Evolutionary conservation across 2,329 filamentous ascomycete species (phyloP).

Genomic region (Diaporthe sp.): DNA sequence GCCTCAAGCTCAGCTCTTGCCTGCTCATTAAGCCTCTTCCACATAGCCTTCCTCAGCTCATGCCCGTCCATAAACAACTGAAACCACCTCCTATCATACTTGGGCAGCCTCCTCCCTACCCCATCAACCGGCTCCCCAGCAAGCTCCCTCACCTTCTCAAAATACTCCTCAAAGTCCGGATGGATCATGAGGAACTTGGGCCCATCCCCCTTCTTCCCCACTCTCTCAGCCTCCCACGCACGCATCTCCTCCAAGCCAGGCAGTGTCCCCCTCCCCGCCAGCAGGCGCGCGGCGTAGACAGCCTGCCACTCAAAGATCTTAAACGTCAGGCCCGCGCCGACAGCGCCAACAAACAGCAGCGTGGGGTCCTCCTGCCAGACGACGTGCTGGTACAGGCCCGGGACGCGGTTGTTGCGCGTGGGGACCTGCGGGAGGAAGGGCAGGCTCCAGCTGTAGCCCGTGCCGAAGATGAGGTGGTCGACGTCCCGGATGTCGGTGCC

Average conservation of each 20-base stretch:
- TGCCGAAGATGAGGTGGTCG: slow-evolving; percentile 74
- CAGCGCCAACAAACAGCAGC: slow-evolving; percentile 68
- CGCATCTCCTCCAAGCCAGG: slow-evolving; percentile 60
- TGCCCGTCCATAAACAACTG: slow-evolving; percentile 64
- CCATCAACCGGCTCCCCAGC: slow-evolving; percentile 56
- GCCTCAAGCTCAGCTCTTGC: slow-evolving; percentile 38
- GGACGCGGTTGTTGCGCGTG: slow-evolving; percentile 65
- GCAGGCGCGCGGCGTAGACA: slow-evolving; percentile 67
- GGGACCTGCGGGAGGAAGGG: slow-evolving; percentile 67
- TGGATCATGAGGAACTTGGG: slow-evolving; percentile 65
- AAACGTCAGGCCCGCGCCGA: slow-evolving; percentile 69
- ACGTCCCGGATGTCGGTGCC: slow-evolving; percentile 62
- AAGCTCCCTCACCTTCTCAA: slow-evolving; percentile 63
- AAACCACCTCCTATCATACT: slow-evolving; percentile 58
- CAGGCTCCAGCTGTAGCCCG: slow-evolving; percentile 73
- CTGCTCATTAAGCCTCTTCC: slow-evolving; percentile 60
- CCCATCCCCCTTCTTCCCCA: slow-evolving; percentile 65
- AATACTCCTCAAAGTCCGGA: slow-evolving; percentile 74
- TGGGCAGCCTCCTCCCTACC: slow-evolving; percentile 56
- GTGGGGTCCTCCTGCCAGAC: slow-evolving; percentile 65
- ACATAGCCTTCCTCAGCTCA: slow-evolving; percentile 67
- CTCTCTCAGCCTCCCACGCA: slow-evolving; percentile 67
- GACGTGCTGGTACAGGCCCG: slow-evolving; percentile 67
- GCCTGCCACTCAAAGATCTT: slow-evolving; percentile 78
- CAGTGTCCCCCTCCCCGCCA: slow-evolving; percentile 63